phyloP scores from a whole-genome alignment of 805 yeast genomes.

The Brettanomyces nanus region DNA sequence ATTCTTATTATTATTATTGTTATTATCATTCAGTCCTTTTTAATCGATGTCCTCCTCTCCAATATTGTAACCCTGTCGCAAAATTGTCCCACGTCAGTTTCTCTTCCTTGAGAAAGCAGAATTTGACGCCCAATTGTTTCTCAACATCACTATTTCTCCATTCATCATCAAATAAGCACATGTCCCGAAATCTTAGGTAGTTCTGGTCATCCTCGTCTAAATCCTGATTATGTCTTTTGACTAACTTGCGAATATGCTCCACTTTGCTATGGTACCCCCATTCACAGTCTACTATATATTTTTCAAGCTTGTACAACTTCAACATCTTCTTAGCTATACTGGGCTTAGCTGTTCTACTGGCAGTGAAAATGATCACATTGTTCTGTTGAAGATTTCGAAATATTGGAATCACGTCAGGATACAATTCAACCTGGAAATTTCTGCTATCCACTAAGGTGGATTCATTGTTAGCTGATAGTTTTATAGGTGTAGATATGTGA shows the following conservation, averaged over 20 bases:
- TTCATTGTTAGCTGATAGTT: slow-evolving; percentile 9
- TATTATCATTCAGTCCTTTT: too few relatives aligned
- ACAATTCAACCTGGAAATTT: slow-evolving; percentile 52
- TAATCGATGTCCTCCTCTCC: too few relatives aligned
- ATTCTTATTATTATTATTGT: too few relatives aligned
- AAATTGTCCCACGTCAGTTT: slow-evolving; percentile 47
- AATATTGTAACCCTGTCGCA: slow-evolving; percentile 32
- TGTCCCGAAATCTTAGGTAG: slow-evolving; percentile 25
- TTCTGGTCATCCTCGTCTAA: slow-evolving; percentile 9
- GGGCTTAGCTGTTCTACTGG: slow-evolving; percentile 76
- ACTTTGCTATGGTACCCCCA: slow-evolving; percentile 64
- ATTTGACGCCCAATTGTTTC: slow-evolving; percentile 52
- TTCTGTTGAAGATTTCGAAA: slow-evolving; percentile 41
- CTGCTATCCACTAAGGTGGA: slow-evolving; percentile 38
- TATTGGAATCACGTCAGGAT: slow-evolving; percentile 60
- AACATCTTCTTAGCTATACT: slow-evolving; percentile 63
- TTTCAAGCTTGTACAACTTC: slow-evolving; percentile 40
- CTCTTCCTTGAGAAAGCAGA: slow-evolving; percentile 55
- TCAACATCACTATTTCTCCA: slow-evolving; percentile 69
- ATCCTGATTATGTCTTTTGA: slow-evolving; percentile 38
- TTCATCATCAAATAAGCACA: slow-evolving; percentile 74
- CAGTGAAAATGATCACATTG: slow-evolving; percentile 50
- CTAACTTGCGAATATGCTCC: slow-evolving; percentile 44
- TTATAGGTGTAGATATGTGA: slow-evolving; percentile 52
- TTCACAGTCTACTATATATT: slow-evolving; percentile 49